These are phyloP conservation scores for Trichomonas vaginalis DNA, from an alignment of 208 protist genomes.

Conservation along the genomic window DNA sequence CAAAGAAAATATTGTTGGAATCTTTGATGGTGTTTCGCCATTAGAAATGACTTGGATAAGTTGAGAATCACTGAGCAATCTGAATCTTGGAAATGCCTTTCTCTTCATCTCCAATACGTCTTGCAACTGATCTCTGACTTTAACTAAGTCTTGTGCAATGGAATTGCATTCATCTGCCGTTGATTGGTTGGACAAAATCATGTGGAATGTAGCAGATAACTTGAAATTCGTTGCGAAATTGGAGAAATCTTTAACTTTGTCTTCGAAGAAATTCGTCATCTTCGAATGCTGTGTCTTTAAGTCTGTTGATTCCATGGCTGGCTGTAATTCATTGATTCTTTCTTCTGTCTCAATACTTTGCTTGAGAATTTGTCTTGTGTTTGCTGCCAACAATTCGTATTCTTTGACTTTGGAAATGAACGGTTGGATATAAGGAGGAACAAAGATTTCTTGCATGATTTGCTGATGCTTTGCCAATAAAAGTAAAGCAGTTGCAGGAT, in stretches of 20 bases:
- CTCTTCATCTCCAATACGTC: not conserved
- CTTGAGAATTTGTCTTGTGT: not conserved
- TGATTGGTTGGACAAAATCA: not conserved
- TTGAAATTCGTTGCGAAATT: not conserved
- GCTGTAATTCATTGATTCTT: not conserved
- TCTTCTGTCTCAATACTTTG: not conserved
- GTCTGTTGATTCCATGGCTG: not conserved
- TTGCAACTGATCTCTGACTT: not conserved
- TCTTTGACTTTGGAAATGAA: not conserved
- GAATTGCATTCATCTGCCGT: not conserved
- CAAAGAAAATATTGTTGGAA: not conserved
- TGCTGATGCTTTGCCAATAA: not conserved
- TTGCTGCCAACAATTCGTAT: not conserved
- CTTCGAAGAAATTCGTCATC: not conserved
- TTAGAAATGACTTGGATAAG: not conserved
- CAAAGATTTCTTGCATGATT: not conserved
- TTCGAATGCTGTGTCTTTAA: not conserved
- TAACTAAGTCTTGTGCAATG: not conserved
- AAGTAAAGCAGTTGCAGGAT: not conserved
- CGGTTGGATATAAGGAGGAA: not conserved
- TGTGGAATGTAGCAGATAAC: not conserved
- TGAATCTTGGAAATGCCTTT: not conserved
- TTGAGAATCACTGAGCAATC: not conserved
- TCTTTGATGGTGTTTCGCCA: not conserved
- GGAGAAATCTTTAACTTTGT: not conserved